A percentile compares a stretch with the other conserved stretches of the same genome.
These are phyloP conservation scores for Trichodelitschia bisporula DNA, from an alignment of 495 filamentous ascomycete genomes.

Conservation along the genomic window DNA sequence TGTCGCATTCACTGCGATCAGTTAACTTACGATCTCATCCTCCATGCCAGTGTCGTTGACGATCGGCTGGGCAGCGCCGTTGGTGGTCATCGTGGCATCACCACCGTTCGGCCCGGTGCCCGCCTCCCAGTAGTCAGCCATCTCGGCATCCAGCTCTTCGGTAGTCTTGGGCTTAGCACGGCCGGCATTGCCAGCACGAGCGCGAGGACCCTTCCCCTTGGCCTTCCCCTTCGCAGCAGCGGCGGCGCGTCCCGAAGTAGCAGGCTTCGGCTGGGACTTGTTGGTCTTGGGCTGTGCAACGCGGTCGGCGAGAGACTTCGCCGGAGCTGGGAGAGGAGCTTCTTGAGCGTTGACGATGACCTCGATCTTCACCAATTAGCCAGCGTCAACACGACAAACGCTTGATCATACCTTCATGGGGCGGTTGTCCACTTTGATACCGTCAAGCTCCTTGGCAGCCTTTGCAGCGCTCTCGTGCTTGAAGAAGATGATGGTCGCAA, in stretches of 20 bases:
- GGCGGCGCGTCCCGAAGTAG: constrained; percentile 36
- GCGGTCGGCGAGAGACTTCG: constrained; percentile 67
- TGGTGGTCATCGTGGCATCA: constrained; percentile 18
- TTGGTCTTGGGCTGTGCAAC: constrained; percentile 57
- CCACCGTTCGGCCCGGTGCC: constrained; percentile 16
- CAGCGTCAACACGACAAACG: neutral
- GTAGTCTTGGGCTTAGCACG: constrained; percentile 70
- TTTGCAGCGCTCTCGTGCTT: constrained; percentile 55
- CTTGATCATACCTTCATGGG: constrained; percentile 60
- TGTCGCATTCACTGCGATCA: no score
- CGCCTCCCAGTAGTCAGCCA: constrained; percentile 65
- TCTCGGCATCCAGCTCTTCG: constrained; percentile 82
- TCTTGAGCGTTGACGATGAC: constrained; percentile 58
- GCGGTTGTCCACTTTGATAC: constrained; percentile 63
- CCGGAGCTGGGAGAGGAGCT: constrained; percentile 33
- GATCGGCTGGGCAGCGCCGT: constrained; percentile 5
- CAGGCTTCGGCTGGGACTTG: constrained; percentile 36
- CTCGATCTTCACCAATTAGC: constrained; percentile 37
- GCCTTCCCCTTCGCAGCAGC: constrained; percentile 18
- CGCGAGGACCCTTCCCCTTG: constrained; percentile 20
- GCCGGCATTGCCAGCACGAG: constrained; percentile 23
- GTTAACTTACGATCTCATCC: constrained; percentile 11
- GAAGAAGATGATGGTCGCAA: constrained; percentile 56
- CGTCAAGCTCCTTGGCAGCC: constrained; percentile 61
- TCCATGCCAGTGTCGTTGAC: constrained; percentile 11